phyloP scores from a whole-genome alignment of 164 flowering plant genomes.

The Vitis labrusca region DNA sequence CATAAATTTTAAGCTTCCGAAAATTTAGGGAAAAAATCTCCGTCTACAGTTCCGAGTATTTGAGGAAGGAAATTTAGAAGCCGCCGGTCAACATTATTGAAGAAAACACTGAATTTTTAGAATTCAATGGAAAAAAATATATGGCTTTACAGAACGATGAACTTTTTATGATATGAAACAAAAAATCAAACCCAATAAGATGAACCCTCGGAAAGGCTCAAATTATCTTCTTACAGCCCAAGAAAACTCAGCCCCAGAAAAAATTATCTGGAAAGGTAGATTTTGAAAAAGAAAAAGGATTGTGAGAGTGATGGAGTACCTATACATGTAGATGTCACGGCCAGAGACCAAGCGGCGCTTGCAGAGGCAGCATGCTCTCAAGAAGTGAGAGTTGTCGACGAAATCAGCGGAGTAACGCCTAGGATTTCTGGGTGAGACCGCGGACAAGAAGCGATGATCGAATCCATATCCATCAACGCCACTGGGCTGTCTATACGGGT shows the following conservation, averaged over 20 bases:
- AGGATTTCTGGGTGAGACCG: conserved; percentile 32
- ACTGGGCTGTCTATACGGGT: not conserved
- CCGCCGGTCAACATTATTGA: too few species aligned
- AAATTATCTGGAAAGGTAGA: not conserved
- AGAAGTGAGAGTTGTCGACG: conserved; percentile 42
- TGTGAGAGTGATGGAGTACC: conserved; percentile 25
- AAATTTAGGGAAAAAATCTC: too few species aligned
- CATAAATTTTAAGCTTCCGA: too few species aligned
- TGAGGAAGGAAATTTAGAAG: too few species aligned
- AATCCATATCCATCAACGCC: not conserved
- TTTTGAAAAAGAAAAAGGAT: not conserved
- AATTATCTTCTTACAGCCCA: not conserved
- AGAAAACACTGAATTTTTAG: too few species aligned
- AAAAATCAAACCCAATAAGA: not conserved
- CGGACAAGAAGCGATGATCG: conserved; percentile 27
- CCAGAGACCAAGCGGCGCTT: conserved; percentile 60
- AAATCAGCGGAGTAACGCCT: conserved; percentile 38
- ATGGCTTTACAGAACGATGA: too few species aligned
- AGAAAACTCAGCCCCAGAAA: not conserved
- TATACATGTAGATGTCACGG: conserved; percentile 78
- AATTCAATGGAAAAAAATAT: too few species aligned
- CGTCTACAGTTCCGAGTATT: too few species aligned
- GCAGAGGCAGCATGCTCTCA: conserved; percentile 63
- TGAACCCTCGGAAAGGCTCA: not conserved
- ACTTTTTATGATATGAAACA: not conserved